phyloP scores from a whole-genome alignment of 768 basidiomycete species.

The Rhizopogon roseolus region DNA sequence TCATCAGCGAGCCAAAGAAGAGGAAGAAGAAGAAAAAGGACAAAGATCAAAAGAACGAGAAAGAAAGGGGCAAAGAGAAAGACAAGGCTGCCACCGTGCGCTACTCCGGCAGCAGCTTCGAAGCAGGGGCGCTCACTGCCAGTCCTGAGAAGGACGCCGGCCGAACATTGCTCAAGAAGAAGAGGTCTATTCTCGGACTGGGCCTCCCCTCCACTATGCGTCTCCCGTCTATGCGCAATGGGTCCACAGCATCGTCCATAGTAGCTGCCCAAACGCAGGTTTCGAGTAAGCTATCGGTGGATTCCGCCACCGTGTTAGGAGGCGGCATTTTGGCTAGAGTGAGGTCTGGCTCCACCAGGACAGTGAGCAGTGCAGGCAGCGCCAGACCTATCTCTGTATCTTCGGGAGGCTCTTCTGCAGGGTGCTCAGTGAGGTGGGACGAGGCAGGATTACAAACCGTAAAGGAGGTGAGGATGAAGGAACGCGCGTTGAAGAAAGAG shows the following conservation, averaged over 20 bases:
- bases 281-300: slow-evolving; percentile 22
- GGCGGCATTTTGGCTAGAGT: slow-evolving; percentile 26
- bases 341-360: slow-evolving; percentile 33
- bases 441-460: slow-evolving; percentile 44
- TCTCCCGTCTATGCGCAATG: slow-evolving; percentile 31
- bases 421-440: slow-evolving; percentile 46
- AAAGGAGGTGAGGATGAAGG: slow-evolving; percentile 39
- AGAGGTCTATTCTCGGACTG: slow-evolving; percentile 55
- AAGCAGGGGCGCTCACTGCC: slow-evolving; percentile 52
- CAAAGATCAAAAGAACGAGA: slow-evolving; percentile 16
- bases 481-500: slow-evolving; percentile 28
- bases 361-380: slow-evolving; percentile 34
- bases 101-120: slow-evolving; percentile 61
- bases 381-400: slow-evolving; percentile 41
- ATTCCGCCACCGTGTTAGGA: slow-evolving; percentile 26
- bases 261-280: slow-evolving; percentile 11
- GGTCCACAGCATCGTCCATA: slow-evolving; percentile 32
- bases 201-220: slow-evolving; percentile 56
- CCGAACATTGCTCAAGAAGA: slow-evolving; percentile 34
- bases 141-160: slow-evolving; percentile 16
- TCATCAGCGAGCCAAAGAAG: slow-evolving; percentile 23
- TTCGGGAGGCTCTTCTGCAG: slow-evolving; percentile 37
- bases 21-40: slow-evolving; percentile 33
- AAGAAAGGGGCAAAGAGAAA: slow-evolving; percentile 25
- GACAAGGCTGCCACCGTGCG: slow-evolving; percentile 33